Conservation (phyloP, 176 grass and related monocot genomes). For the Oryza coarctata region DNA sequence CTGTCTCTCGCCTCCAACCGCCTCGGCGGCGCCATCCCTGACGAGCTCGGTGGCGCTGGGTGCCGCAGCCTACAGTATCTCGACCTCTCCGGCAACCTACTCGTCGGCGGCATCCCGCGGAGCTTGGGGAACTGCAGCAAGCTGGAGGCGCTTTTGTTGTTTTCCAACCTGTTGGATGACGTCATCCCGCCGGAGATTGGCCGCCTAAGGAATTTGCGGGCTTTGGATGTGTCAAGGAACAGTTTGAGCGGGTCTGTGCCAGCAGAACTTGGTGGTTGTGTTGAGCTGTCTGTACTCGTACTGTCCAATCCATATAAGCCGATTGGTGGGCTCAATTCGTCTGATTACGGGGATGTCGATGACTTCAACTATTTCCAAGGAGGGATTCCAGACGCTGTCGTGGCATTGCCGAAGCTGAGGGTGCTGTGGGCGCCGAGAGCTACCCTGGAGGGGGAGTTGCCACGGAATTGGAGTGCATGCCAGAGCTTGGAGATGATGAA, state of each 20-base stretch:
- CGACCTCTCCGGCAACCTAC: conserved; percentile 77
- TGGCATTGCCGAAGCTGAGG: conserved; percentile 68
- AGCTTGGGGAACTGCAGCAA: conserved; percentile 64
- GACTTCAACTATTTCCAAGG: conserved; percentile 96
- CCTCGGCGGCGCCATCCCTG: conserved; percentile 71
- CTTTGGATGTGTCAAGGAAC: conserved; percentile 81
- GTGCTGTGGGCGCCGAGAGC: conserved; percentile 88
- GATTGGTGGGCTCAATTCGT: conserved; percentile 22
- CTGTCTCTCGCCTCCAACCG: conserved; percentile 71
- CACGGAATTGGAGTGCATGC: conserved; percentile 67
- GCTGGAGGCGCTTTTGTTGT: conserved; percentile 55
- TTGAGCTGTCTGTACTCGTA: conserved; percentile 66
- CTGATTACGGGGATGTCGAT: conserved; percentile 41
- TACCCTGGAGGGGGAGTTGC: conserved; percentile 69
- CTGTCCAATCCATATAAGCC: conserved; percentile 60
- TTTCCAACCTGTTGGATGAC: conserved; percentile 75
- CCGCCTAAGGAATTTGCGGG: conserved; percentile 54
- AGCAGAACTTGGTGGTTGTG: conserved; percentile 68
- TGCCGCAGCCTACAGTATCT: conserved; percentile 60
- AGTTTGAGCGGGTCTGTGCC: conserved; percentile 77
- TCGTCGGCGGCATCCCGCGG: conserved; percentile 71
- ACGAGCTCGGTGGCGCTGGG: conserved; percentile 44
- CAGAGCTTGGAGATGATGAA: conserved; percentile 80
- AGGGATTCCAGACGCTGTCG: conserved; percentile 52
- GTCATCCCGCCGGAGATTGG: conserved; percentile 76